Evolutionary conservation across 768 basidiomycete species (phyloP).

Genomic region (Boletales sp.): DNA sequence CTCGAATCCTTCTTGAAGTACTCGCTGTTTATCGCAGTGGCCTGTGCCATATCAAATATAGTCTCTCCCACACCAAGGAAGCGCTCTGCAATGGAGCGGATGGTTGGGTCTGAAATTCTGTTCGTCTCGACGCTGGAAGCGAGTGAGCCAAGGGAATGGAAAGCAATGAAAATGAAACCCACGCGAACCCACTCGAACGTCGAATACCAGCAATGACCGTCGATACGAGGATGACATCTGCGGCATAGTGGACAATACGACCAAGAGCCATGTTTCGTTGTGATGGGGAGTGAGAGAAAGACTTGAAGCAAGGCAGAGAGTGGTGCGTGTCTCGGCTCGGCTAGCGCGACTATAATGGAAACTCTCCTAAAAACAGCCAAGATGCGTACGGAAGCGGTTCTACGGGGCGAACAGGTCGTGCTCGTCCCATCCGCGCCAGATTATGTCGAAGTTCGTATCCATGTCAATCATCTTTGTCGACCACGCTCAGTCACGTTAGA

Average conservation of each 20-base stretch:
- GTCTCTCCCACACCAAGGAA: conserved; percentile 88
- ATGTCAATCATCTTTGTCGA: neutral
- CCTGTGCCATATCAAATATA: conserved; percentile 81
- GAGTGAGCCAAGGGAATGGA: neutral
- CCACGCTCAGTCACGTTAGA: conserved; percentile 36
- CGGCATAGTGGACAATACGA: conserved; percentile 73
- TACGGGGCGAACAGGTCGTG: conserved; percentile 65
- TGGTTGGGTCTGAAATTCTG: conserved; percentile 70
- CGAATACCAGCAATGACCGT: conserved; percentile 89
- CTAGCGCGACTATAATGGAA: conserved; percentile 12
- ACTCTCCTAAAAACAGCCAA: conserved; percentile 9
- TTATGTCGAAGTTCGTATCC: conserved; percentile 35
- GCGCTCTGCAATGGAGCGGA: conserved; percentile 71
- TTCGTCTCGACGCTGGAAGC: conserved; percentile 58
- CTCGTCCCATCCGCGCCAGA: conserved; percentile 77
- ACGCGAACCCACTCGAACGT: conserved; percentile 88
- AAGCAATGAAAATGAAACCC: conserved; percentile 35
- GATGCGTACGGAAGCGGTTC: conserved; percentile 33
- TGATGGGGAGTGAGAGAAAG: neutral
- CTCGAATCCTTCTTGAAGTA: conserved; percentile 67
- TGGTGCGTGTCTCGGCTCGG: neutral
- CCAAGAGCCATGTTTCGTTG: conserved; percentile 52
- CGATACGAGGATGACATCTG: conserved; percentile 83
- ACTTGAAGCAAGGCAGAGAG: neutral
- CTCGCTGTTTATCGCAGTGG: conserved; percentile 77